Percentiles rank a stretch among this genome's conserved stretches.
Evolutionary conservation across 139 green algal species (phyloP).

Genomic region (Coccomyxa sp.): DNA sequence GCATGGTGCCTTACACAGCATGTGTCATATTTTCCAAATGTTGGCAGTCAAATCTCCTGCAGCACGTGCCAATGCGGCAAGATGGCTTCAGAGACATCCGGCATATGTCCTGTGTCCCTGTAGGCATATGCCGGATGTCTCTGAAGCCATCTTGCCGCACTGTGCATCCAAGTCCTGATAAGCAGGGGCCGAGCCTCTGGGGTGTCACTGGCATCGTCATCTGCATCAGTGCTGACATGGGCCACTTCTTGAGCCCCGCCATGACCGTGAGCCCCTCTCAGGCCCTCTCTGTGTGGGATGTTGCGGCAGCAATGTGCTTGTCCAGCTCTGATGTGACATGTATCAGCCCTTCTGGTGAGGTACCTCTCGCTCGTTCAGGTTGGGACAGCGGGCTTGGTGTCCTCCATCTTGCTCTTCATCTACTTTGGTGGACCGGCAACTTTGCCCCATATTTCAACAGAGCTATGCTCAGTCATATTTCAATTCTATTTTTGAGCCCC

Average conservation of each 20-base stretch:
- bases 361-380: not conserved
- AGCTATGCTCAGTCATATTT: not conserved
- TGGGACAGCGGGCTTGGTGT: constrained; percentile 16
- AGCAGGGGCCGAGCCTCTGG: constrained; percentile 11
- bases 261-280: constrained; percentile 17
- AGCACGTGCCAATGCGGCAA: no score
- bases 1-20: not conserved
- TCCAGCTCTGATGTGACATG: not conserved
- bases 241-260: constrained; percentile 43
- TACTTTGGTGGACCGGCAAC: constrained; percentile 52
- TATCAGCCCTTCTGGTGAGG: not conserved
- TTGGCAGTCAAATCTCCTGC: no score
- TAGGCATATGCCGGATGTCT: not conserved
- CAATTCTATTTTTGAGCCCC: not conserved
- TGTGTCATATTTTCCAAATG: not conserved
- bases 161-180: constrained; percentile 15
- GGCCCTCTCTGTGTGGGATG: not conserved
- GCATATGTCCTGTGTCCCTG: no score
- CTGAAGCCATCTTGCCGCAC: constrained; percentile 9
- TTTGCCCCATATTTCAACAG: not conserved
- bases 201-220: constrained; percentile 40
- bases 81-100: no score
- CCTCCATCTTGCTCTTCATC: constrained; percentile 50
- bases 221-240: constrained; percentile 52
- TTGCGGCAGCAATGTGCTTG: not conserved